Evolutionary conservation across 2,329 filamentous ascomycete species (phyloP).

Genomic region (Mariannaea sp.): DNA sequence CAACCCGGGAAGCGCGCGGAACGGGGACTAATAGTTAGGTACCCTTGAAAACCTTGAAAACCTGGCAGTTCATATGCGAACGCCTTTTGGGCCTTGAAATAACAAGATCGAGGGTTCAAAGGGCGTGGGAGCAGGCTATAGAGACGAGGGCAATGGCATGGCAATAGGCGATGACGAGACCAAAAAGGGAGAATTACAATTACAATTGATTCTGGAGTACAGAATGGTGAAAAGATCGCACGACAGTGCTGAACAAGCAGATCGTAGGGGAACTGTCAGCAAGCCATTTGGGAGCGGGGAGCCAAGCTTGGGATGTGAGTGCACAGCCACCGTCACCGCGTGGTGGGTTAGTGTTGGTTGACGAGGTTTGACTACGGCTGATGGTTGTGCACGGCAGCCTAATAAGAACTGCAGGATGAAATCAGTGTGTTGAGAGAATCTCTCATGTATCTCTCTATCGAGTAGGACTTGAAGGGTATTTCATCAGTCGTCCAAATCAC

Average conservation of each 20-base stretch:
- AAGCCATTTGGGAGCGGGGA: not conserved
- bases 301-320: conserved; percentile 15
- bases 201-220: too few species aligned
- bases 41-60: too few species aligned
- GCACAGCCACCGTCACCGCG: conserved; percentile 16
- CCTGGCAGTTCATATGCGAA: not conserved
- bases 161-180: not conserved
- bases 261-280: not conserved
- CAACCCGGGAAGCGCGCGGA: too few species aligned
- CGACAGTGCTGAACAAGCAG: too few species aligned
- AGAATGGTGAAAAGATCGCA: too few species aligned
- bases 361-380: conserved; percentile 4
- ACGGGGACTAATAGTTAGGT: too few species aligned
- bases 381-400: conserved; percentile 12
- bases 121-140: too few species aligned
- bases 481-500: not conserved
- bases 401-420: not conserved
- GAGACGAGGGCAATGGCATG: not conserved
- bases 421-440: too few species aligned
- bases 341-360: too few species aligned
- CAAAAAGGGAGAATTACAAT: too few species aligned
- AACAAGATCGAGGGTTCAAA: not conserved
- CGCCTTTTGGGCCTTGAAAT: not conserved
- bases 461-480: not conserved
- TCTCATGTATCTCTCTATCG: conserved; percentile 14